phyloP scores from a whole-genome alignment of 208 protist species.

The Leishmania tropica region DNA sequence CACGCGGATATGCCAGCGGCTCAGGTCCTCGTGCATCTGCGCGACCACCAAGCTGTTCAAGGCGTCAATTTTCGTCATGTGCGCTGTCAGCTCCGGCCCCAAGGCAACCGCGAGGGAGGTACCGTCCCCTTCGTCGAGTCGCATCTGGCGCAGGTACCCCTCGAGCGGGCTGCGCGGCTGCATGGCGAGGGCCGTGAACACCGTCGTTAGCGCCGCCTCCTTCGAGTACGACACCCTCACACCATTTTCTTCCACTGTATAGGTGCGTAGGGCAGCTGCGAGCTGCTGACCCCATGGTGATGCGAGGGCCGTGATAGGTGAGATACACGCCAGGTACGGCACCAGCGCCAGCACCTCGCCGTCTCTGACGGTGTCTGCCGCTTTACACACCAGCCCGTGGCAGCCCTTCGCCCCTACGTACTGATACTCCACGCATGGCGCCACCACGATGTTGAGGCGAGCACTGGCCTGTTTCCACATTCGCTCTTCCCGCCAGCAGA shows the following conservation, averaged over 20 bases:
- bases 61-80: constrained; percentile 35
- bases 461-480: constrained; percentile 58
- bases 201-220: constrained; percentile 55
- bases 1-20: constrained; percentile 24
- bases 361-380: constrained; percentile 25
- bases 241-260: constrained; percentile 31
- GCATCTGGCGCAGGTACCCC: constrained; percentile 55
- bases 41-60: constrained; percentile 34
- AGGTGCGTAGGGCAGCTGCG: constrained; percentile 33
- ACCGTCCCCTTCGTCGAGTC: constrained; percentile 16
- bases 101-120: constrained; percentile 18
- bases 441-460: constrained; percentile 37
- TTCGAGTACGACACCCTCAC: constrained; percentile 54
- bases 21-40: constrained; percentile 26
- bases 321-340: constrained; percentile 52
- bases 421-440: constrained; percentile 35
- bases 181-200: constrained; percentile 63
- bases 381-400: constrained; percentile 48
- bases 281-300: constrained; percentile 57
- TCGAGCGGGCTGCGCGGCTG: constrained; percentile 34
- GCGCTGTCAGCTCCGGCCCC: constrained; percentile 15
- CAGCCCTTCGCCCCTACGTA: constrained; percentile 39
- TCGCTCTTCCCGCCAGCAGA: not conserved
- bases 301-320: constrained; percentile 54
- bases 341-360: constrained; percentile 53